These are phyloP conservation scores for Debaryomycetaceae sp. DNA, from an alignment of 1,139 yeast species.

Conservation along the genomic window DNA sequence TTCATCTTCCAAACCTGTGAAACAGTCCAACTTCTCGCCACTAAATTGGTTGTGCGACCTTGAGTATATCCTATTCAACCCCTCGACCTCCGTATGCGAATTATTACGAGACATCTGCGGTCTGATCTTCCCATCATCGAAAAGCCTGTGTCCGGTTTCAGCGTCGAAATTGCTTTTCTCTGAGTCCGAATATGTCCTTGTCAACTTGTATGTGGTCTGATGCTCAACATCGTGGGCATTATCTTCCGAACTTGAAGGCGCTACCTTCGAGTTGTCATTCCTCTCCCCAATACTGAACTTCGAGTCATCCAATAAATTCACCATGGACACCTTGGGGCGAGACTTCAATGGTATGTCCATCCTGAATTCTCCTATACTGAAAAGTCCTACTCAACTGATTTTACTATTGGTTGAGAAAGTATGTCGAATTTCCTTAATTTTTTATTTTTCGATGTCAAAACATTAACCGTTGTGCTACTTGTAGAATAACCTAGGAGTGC, in stretches of 20 bases:
- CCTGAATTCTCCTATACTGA: background rate
- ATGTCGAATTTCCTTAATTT: background rate
- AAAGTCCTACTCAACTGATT: background rate
- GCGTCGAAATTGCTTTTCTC: constrained; percentile 52
- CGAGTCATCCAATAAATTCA: constrained; percentile 28
- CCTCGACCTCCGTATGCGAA: constrained; percentile 1
- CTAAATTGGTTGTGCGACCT: constrained; percentile 28
- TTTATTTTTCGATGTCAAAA: background rate
- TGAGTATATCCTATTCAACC: constrained; percentile 21
- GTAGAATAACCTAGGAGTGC: too few relatives aligned
- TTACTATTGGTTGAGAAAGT: background rate
- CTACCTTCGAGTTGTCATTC: background rate
- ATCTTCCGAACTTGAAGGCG: background rate
- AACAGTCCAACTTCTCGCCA: constrained; percentile 10
- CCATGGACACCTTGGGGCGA: constrained; percentile 40
- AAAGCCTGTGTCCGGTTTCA: constrained; percentile 48
- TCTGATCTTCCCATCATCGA: constrained; percentile 47
- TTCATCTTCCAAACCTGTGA: constrained; percentile 61
- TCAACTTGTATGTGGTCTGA: constrained; percentile 20
- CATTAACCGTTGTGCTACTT: background rate
- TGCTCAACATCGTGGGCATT: background rate
- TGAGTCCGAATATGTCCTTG: constrained; percentile 54
- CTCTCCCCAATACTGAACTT: constrained; percentile 12
- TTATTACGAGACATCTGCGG: constrained; percentile 19
- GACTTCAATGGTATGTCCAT: constrained; percentile 47